Evolutionary conservation across 257 asterid genomes (phyloP).

Genomic region (Ilex aquifolium): DNA sequence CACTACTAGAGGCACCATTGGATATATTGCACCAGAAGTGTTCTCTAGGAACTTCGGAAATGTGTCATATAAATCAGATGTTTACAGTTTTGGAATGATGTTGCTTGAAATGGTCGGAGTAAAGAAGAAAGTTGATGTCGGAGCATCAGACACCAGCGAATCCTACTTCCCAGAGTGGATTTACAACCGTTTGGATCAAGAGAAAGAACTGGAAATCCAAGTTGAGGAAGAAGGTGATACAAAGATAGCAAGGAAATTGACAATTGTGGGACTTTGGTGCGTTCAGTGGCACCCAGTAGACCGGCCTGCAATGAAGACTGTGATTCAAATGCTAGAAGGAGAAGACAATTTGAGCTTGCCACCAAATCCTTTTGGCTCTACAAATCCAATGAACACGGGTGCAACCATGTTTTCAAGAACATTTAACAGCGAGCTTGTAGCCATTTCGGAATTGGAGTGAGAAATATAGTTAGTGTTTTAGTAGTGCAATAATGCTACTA

Average conservation of each 20-base stretch:
- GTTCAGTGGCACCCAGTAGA: conserved; percentile 30
- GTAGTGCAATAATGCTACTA: too few species aligned
- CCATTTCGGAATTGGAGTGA: conserved; percentile 6
- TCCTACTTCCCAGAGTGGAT: conserved; percentile 8
- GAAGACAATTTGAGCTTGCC: too few species aligned
- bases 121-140: background rate
- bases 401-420: background rate
- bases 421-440: conserved; percentile 10
- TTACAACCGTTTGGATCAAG: conserved; percentile 4
- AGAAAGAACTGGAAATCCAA: conserved; percentile 1
- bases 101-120: background rate
- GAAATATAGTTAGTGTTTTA: too few species aligned
- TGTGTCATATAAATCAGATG: conserved; percentile 12
- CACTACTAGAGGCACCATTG: conserved; percentile 7
- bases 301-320: conserved; percentile 27
- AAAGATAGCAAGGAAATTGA: conserved; percentile 13
- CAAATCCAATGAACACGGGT: too few species aligned
- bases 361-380: too few species aligned
- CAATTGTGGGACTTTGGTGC: conserved; percentile 27
- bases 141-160: background rate
- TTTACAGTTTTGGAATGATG: too few species aligned
- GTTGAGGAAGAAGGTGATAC: conserved; percentile 7
- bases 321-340: conserved; percentile 21
- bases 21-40: conserved; percentile 10
- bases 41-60: conserved; percentile 11